Conservation (phyloP, 768 basidiomycete genomes). For the Hygrocybe coccinea region DNA sequence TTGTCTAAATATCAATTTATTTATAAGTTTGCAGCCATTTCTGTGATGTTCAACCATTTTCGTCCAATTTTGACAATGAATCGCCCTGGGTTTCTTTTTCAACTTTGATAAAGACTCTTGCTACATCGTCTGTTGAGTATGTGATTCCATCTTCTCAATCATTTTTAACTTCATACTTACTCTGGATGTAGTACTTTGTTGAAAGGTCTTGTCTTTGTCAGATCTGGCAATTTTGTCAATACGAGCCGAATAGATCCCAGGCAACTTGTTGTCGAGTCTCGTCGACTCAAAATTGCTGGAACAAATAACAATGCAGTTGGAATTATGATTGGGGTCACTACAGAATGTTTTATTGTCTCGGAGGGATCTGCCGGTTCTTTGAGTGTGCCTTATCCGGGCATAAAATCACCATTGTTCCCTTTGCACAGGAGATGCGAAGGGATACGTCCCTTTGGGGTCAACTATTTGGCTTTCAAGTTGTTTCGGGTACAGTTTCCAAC, state of each 20-base stretch:
- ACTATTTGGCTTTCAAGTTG: constrained; percentile 5
- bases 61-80: background rate
- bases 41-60: background rate
- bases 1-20: background rate
- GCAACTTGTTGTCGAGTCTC: background rate
- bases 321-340: constrained; percentile 10
- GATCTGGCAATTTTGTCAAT: constrained; percentile 1
- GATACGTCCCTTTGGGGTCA: constrained; percentile 8
- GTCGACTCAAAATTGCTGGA: background rate
- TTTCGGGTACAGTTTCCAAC: background rate
- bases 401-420: constrained; percentile 6
- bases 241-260: constrained; percentile 5
- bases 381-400: background rate
- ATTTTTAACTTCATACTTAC: background rate
- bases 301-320: constrained; percentile 1
- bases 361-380: background rate
- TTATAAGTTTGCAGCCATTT: background rate
- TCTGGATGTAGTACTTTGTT: background rate
- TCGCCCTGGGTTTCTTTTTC: background rate
- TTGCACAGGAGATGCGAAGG: constrained; percentile 7
- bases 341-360: constrained; percentile 2
- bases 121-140: background rate
- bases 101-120: background rate
- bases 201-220: constrained; percentile 4
- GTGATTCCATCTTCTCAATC: background rate